Base-by-base conservation (phyloP, 2,329 filamentous ascomycete species). In the Teratosphaeriaceae sp. region DNA sequence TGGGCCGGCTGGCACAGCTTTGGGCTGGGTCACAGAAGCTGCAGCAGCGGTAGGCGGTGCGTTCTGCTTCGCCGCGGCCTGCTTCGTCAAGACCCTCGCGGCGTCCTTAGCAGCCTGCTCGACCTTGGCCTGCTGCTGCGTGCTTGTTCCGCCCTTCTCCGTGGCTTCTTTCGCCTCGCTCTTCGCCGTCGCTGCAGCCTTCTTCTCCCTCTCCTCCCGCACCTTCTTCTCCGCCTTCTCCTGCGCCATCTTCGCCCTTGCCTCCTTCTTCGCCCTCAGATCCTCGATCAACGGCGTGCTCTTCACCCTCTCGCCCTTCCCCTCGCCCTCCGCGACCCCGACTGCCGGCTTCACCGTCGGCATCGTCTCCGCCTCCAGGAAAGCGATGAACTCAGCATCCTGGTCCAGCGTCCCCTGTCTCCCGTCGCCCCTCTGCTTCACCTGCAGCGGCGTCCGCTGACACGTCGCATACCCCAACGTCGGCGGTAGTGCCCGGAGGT, bases 341-440 rank as follows among this genome's bases (percentile, higher is more conserved):
- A 63, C 46, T 6, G 70, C 65, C 11, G 77, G 65, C 57, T 77
- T 82, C n/a, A 67, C 65, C 47, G 79, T 72, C 2, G 77, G 79
- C 53, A 94, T 88, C 1, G 89, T 94, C 36, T 97, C 75, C 42
- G 79, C 84, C 62, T 94, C 85, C 6, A 98, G 75, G 62, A 97
- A 98, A 20, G 82, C 80, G 71, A 96, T 94, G 56, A 96, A 98
- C 55, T 97, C 92, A 0, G 87, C 81, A 58, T 98, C 92, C 61
- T 95, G 88, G 57, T 98, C 92, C 53, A 98, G 97, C 2, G 88
- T 95, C 41, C 90, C 92, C 62, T 95, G 87, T 12, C 89, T 82
- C 41, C 81, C 80, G 69, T 98, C 92, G 42, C 80, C 78, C 24
- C 88, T 81, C 38, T 79, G 78, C 62, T 86, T 87, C 26, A 74